Base-by-base conservation (phyloP, 164 flowering plant species). In the Pachysandra terminalis region DNA sequence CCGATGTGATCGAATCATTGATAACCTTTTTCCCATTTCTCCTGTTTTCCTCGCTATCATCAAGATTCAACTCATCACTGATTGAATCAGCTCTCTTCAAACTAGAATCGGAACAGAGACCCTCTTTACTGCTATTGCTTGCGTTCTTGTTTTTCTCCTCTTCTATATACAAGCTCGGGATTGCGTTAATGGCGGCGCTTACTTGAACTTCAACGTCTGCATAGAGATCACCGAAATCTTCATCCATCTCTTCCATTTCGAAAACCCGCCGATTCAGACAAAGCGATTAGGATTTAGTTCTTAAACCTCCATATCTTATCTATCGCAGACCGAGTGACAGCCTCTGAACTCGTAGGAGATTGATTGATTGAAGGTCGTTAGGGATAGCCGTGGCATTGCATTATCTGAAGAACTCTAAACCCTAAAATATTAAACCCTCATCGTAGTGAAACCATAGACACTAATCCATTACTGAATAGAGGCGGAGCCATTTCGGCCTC, bases 151-250 rank as follows among this genome's bases (percentile, higher is more conserved):
- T 24, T 32, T 59, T n/a, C n/a, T n/a, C 64, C 54, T 35, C 22
- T 45, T 37, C 71, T 52, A 21, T 48, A 23, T 72, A 48, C 23
- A 26, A 45, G 15, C 58, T 63, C 15, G 71, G 62, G 3, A 57
- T 51, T 69, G 68, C 68, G 19, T 74, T 64, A 70, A 76, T 61
- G 51, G 81, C 77, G 0, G 80, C 72, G 54, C 73, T 76, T 28
- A 81, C 83, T 53, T 69, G 83, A 37, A 64, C 68, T 68, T 81
- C 90, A 5, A 83, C 82, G 51, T 85, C 93, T 0, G 84, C 84
- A 70, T 90, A 90, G 12, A 90, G 72, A 32, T 88, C 93, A 23
- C 93, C 90, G 64, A 90, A 90, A 77, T 88, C 91, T 67, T 88
- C 87, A 9, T 75, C 87, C 54, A 64, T 37, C 19, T 63, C 78